Evolutionary conservation across 2,329 filamentous ascomycete species (phyloP).

Genomic region (Chaetothyriales sp.): DNA sequence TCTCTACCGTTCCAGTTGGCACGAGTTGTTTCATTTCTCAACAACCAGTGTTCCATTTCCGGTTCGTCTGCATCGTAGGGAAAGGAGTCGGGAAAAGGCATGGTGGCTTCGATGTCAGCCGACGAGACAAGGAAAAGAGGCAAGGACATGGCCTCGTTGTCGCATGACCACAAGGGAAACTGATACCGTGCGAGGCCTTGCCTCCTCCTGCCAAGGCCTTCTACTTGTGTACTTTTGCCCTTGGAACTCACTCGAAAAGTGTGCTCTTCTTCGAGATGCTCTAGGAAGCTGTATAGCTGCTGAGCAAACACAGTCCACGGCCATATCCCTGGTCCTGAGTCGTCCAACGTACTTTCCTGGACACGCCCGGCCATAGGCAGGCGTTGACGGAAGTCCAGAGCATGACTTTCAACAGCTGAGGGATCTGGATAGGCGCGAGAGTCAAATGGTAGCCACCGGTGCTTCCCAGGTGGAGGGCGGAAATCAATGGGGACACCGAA

Average conservation of each 20-base stretch:
- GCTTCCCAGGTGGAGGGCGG: slow-evolving; percentile 23
- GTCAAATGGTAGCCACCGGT: slow-evolving; percentile 39
- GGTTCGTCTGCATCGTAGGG: neutral
- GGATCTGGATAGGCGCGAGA: slow-evolving; percentile 32
- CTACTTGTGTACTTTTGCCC: neutral
- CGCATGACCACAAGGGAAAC: slow-evolving; percentile 26
- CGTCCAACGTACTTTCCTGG: slow-evolving; percentile 15
- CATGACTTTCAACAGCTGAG: slow-evolving; percentile 28
- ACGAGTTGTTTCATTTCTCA: neutral
- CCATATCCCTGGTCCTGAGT: slow-evolving; percentile 32
- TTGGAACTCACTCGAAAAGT: neutral
- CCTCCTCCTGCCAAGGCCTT: neutral
- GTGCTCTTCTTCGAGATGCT: slow-evolving; percentile 36
- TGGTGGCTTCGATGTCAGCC: neutral
- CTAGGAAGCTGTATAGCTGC: slow-evolving; percentile 33
- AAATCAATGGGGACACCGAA: slow-evolving; percentile 10
- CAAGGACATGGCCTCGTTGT: neutral
- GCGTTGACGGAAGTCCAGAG: neutral
- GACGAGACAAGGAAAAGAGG: neutral
- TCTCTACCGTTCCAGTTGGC: neutral
- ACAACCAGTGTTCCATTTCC: neutral
- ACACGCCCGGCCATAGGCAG: neutral
- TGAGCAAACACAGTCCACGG: slow-evolving; percentile 40
- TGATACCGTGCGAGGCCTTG: slow-evolving; percentile 33
- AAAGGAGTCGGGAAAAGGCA: neutral